A percentile compares a stretch with the other conserved stretches of the same genome.
Conservation (phyloP, 2,329 filamentous ascomycete genomes). For the Exutisphaerella laricina region DNA sequence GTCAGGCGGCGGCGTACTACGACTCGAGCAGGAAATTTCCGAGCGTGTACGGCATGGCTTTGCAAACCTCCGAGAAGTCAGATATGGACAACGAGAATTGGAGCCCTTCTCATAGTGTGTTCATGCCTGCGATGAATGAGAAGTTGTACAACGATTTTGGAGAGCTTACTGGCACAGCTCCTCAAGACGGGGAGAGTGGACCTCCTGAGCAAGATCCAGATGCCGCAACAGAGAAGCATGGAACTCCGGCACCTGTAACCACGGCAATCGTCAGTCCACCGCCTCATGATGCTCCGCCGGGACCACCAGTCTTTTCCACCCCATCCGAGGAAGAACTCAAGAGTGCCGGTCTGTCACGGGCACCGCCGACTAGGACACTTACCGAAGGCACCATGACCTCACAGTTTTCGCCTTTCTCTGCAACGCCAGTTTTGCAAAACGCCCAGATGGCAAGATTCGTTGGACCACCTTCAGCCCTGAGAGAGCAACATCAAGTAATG, state of each 20-base stretch:
- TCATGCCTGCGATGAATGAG: conserved; percentile 2
- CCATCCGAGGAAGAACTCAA: conserved; percentile 25
- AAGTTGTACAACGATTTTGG: neutral
- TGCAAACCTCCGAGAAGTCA: too few relatives aligned
- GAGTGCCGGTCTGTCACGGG: conserved; percentile 6
- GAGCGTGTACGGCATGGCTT: conserved; percentile 9
- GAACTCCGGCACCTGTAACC: neutral
- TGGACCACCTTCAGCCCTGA: conserved; percentile 23
- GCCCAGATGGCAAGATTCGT: conserved; percentile 27
- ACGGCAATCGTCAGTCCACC: neutral
- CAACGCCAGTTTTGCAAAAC: conserved; percentile 28
- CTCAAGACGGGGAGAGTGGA: neutral
- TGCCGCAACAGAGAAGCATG: neutral
- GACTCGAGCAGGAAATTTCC: conserved; percentile 22
- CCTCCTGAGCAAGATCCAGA: neutral
- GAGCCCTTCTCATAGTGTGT: conserved; percentile 27
- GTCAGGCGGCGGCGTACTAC: conserved; percentile 32
- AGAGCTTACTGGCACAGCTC: too few relatives aligned
- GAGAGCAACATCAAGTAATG: conserved; percentile 25
- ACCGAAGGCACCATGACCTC: conserved; percentile 21
- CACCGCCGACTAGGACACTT: conserved; percentile 8
- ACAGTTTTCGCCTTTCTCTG: conserved; percentile 26
- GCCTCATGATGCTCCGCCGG: neutral
- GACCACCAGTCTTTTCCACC: conserved; percentile 22
- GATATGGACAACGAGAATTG: conserved; percentile 12